Evolutionary conservation across 2,329 filamentous ascomycete genomes (phyloP), one percentile per base, ranked within the genome.

Genomic region (Dothistroma septosporum): DNA sequence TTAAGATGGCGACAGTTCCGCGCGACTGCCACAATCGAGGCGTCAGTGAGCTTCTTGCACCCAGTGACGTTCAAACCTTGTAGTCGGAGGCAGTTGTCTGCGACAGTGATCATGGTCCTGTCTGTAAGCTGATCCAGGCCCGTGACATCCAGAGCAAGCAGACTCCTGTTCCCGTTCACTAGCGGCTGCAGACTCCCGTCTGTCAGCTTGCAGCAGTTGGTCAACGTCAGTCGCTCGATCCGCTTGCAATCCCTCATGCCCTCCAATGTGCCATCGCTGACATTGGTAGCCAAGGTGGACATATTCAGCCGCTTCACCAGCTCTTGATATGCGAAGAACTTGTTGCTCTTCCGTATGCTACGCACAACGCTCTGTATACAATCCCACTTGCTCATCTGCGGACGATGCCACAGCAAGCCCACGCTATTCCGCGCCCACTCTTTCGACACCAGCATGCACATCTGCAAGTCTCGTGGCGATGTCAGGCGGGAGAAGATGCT

Each of bases 11-110:
- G 87, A 78, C 94, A 97, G 71, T 80, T 91, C 72, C 90, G 82
- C 7, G 94, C 93, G 33, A 99, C 83, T 12, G 83, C 80, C 53
- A 92, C 84, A 75, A 99, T 82, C 56, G 92, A 94, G 56, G 92
- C 89, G 71, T 96, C 93, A 8, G 92, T 92, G 56, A 97, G 87
- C 71, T 85, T 88, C 62, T 83, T 85, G 78, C 94, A 99, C 57
- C 86, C 87, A 1, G 93, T 93, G 64, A 99, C 88, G 72, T 99
- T 99, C 55, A 99, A 79, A 3, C 94, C 94, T 75, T 99, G 94
- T 8, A 99, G 82, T 56, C 90, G 86, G 53, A 84, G 83, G 75
- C 94, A 97, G 75, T 94, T 88, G 60, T 87, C 82, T 0, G 93
- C 90, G 61, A 99, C 85, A 21, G 86, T 83, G 65, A 85, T 79